Percentiles rank a stretch among this genome's conserved stretches.
Conservation (phyloP, 495 filamentous ascomycete species). For the Penicillium lagena region DNA sequence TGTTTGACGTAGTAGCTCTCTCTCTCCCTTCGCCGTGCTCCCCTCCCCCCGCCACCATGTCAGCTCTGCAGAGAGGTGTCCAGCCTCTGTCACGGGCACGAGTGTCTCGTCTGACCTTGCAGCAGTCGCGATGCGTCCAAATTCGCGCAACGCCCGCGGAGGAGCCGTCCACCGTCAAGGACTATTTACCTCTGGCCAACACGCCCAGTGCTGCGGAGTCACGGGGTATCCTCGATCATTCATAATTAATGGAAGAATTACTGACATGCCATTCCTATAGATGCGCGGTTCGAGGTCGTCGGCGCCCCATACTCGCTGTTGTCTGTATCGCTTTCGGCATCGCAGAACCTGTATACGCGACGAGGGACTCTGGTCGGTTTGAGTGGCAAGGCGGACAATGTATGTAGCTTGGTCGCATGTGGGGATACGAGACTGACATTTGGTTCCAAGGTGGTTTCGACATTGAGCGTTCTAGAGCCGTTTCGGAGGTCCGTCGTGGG, state of each 20-base stretch:
- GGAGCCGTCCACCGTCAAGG: slow-evolving; percentile 25
- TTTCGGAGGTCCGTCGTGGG: slow-evolving; percentile 69
- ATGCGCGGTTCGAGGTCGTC: slow-evolving; percentile 90
- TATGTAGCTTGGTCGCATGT: slow-evolving; percentile 27
- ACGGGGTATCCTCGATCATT: slow-evolving; percentile 21
- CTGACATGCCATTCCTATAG: slow-evolving; percentile 32
- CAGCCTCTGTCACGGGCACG: slow-evolving; percentile 32
- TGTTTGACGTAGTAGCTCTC: slow-evolving; percentile 26
- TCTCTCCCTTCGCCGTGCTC: slow-evolving; percentile 2
- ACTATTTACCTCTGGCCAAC: slow-evolving; percentile 32
- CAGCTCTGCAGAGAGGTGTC: slow-evolving; percentile 32
- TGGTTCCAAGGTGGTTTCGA: slow-evolving; percentile 61
- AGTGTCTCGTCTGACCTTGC: slow-evolving; percentile 24
- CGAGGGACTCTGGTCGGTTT: slow-evolving; percentile 86
- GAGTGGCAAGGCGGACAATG: slow-evolving; percentile 86
- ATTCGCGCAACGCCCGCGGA: slow-evolving; percentile 38
- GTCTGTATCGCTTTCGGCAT: slow-evolving; percentile 85
- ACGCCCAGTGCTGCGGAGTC: slow-evolving; percentile 35
- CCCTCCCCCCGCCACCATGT: slow-evolving; percentile 21
- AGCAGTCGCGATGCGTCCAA: slow-evolving; percentile 35
- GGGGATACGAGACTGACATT: background rate
- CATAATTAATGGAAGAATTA: background rate
- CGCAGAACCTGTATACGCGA: slow-evolving; percentile 85
- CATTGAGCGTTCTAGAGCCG: slow-evolving; percentile 79
- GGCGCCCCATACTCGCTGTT: slow-evolving; percentile 87